A percentile compares a stretch with the other conserved stretches of the same genome.
phyloP scores from a whole-genome alignment of 116 monocot species.

The Phalaenopsis hybrid region DNA sequence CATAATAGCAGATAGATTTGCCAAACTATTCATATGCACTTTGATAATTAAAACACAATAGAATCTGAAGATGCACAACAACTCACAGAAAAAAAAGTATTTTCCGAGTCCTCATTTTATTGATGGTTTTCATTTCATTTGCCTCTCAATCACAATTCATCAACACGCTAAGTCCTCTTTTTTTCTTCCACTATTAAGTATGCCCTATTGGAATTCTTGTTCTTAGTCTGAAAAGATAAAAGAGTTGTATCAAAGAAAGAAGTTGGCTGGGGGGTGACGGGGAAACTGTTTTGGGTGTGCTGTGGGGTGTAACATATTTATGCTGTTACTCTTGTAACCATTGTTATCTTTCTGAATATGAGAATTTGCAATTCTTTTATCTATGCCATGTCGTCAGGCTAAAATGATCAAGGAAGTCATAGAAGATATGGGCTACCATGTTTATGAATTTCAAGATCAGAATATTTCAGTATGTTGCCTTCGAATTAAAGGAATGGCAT shows the following conservation, averaged over 20 bases:
- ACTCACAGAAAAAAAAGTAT: background rate
- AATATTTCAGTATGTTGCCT: conserved; percentile 62
- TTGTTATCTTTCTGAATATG: background rate
- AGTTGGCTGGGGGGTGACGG: background rate
- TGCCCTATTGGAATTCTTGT: background rate
- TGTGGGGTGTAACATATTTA: background rate
- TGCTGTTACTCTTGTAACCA: background rate
- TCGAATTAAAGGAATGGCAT: conserved; percentile 85
- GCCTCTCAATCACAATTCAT: background rate
- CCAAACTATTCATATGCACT: background rate
- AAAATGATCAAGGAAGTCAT: conserved; percentile 56
- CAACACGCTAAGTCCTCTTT: background rate
- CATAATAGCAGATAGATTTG: background rate
- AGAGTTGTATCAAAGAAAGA: background rate
- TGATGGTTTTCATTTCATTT: background rate
- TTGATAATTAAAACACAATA: background rate
- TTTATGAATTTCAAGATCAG: conserved; percentile 58
- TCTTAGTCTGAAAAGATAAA: background rate
- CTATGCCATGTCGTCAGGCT: conserved; percentile 24
- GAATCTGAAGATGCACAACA: conserved; percentile 1
- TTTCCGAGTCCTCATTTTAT: background rate
- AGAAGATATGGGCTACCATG: conserved; percentile 54
- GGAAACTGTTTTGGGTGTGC: background rate
- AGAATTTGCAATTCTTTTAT: background rate
- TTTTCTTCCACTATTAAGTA: background rate